These are phyloP conservation scores for Dichotomopilus funicola DNA, from an alignment of 2,329 filamentous ascomycete species.

Conservation along the genomic window DNA sequence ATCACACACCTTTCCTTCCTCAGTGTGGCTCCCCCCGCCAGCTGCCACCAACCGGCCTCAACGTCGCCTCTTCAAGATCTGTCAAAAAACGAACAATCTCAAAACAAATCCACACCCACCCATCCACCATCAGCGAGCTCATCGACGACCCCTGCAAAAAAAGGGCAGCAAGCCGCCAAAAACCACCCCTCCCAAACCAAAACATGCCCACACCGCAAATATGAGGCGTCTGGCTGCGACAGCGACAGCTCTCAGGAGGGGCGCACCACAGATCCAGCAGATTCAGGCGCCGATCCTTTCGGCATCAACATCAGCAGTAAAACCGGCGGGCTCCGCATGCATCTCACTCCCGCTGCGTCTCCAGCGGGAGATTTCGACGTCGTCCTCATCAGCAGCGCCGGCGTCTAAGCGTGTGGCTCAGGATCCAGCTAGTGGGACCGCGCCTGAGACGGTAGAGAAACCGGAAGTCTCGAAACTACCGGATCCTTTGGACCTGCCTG, in stretches of 20 bases:
- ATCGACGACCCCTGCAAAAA: too few relatives aligned
- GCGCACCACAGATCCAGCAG: neutral
- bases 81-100: neutral
- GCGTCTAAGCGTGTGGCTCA: too few relatives aligned
- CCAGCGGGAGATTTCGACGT: slow-evolving; percentile 5
- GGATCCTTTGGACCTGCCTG: too few relatives aligned
- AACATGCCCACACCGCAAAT: neutral
- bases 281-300: too few relatives aligned
- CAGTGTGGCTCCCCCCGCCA: neutral
- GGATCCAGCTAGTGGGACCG: too few relatives aligned
- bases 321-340: too few relatives aligned
- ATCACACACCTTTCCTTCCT: neutral
- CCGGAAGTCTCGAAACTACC: too few relatives aligned
- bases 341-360: neutral
- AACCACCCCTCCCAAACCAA: neutral
- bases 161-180: too few relatives aligned
- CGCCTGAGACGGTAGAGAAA: too few relatives aligned
- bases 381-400: neutral
- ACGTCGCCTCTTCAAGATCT: neutral
- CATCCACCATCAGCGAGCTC: too few relatives aligned
- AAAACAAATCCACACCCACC: too few relatives aligned
- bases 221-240: slow-evolving; percentile 3
- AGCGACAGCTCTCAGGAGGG: neutral
- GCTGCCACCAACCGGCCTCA: neutral
- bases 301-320: too few relatives aligned